Evolutionary conservation across 2,329 filamentous ascomycete species (phyloP).

Genomic region (Talaromyces sp.): DNA sequence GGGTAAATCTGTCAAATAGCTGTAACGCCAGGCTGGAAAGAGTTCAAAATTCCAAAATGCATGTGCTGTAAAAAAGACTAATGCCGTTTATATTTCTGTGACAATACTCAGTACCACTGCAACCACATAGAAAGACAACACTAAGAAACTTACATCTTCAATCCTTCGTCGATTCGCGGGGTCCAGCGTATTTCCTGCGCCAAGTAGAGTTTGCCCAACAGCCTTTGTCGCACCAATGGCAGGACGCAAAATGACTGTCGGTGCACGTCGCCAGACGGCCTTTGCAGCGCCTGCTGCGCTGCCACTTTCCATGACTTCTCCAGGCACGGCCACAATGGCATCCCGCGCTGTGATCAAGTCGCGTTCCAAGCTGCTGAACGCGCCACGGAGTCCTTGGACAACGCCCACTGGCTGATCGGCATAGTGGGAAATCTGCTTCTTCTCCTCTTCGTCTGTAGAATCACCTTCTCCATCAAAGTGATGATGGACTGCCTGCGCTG

Average conservation of each 20-base stretch:
- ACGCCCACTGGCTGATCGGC: constrained; percentile 91
- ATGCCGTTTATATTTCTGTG: constrained; percentile 42
- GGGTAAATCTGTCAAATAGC: constrained; percentile 1
- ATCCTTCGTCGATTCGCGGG: constrained; percentile 72
- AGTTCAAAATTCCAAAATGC: constrained; percentile 3
- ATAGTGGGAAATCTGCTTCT: constrained; percentile 80
- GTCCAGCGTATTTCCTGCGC: constrained; percentile 88
- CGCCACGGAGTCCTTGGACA: constrained; percentile 76
- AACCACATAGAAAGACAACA: not conserved
- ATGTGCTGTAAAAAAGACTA: constrained; percentile 12
- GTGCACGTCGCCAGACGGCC: constrained; percentile 73
- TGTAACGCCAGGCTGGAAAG: constrained; percentile 1
- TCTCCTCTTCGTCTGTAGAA: constrained; percentile 61
- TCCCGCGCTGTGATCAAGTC: constrained; percentile 84
- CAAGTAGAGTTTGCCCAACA: constrained; percentile 81
- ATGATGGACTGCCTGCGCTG: constrained; percentile 26
- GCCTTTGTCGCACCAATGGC: constrained; percentile 87
- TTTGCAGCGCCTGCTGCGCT: constrained; percentile 74
- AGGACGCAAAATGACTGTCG: constrained; percentile 87
- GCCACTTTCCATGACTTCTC: constrained; percentile 80
- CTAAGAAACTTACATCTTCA: constrained; percentile 71
- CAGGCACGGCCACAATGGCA: constrained; percentile 90
- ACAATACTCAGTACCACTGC: constrained; percentile 1
- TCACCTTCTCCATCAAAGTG: constrained; percentile 43
- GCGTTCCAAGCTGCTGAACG: constrained; percentile 74